phyloP scores from a whole-genome alignment of 768 basidiomycete species.

The Neoboletus subvelutipes region DNA sequence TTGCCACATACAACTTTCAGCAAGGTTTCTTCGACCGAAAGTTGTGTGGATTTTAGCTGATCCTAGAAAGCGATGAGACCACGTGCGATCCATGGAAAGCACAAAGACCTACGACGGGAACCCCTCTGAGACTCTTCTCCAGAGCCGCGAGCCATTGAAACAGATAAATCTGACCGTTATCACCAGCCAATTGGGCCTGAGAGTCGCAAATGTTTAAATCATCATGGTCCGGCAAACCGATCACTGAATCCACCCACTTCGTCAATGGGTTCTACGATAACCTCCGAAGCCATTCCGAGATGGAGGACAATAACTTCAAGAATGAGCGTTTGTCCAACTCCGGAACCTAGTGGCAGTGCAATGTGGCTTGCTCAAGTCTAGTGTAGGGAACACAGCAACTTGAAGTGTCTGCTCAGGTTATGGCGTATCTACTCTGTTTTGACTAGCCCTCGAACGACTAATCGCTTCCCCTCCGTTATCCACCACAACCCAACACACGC shows the following conservation, averaged over 20 bases:
- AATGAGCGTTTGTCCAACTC: background rate
- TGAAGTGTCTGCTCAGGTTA: background rate
- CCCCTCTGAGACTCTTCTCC: constrained; percentile 54
- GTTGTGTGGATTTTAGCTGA: constrained; percentile 62
- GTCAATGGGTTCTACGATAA: constrained; percentile 28
- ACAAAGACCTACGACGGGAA: constrained; percentile 48
- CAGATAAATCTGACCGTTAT: constrained; percentile 79
- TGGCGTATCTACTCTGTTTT: constrained; percentile 22
- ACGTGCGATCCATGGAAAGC: background rate
- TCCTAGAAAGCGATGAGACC: constrained; percentile 43
- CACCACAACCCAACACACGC: constrained; percentile 31
- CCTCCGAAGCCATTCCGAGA: constrained; percentile 28
- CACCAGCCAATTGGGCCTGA: constrained; percentile 67
- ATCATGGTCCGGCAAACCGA: background rate
- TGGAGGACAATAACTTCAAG: background rate
- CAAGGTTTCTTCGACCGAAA: constrained; percentile 58
- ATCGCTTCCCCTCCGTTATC: constrained; percentile 26
- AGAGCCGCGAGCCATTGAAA: constrained; percentile 79
- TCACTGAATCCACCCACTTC: constrained; percentile 27
- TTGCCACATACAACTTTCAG: constrained; percentile 67
- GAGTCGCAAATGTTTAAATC: constrained; percentile 12
- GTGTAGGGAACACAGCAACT: background rate
- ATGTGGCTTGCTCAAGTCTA: background rate
- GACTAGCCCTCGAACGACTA: constrained; percentile 19
- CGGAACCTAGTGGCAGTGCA: constrained; percentile 18